Base-by-base conservation (phyloP, 2,329 filamentous ascomycete genomes). In the Emmonsiellopsis sp. region DNA sequence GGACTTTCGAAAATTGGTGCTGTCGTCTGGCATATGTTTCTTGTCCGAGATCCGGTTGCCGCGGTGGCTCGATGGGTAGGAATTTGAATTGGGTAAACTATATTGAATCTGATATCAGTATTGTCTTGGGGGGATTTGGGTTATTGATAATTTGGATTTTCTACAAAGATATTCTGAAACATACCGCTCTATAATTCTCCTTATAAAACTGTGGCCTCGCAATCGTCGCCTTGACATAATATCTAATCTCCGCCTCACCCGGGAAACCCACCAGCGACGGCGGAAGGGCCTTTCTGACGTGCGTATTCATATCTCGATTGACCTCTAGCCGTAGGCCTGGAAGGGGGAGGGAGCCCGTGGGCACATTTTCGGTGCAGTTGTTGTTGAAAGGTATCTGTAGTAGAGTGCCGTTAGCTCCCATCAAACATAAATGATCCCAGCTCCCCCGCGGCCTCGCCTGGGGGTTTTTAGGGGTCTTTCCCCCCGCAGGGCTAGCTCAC, bases 181-280 rank as follows among this genome's bases (percentile, higher is more conserved):
- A 53, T 68, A 73, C 71, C 50, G 67, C 65, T 61, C 91, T 78
- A 68, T 89, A 87, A 63, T 96, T 96, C 71, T 95, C 90, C 65
- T 92, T 92, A 70, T 94, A 88, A 55, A 96, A 78, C 11, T 87
- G 85, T 0, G 90, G 89, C n/a, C 90, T 79, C 63, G 90, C 88
- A 5, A 97, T 84, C 0, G 93, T 97, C n/a, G 87, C 89, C 68
- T 98, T 98, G 65, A 97, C 79, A 66, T 88, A 98, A 71, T 98
- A 98, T 60, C 85, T 81, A 56, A 97, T 91, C 70, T 95, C 90
- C 21, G 91, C 92, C 68, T 91, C 83, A 34, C 85, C 86, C 0
- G 88, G 88, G 60, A 93, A 91, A 2, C 88, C 89, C n/a, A 81
- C 87, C 52, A 97, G 74, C 4, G 90, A 94, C 0, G 93, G 93